These are phyloP conservation scores for Metschnikowia matae DNA, from an alignment of 805 yeast genomes.

Conservation along the genomic window DNA sequence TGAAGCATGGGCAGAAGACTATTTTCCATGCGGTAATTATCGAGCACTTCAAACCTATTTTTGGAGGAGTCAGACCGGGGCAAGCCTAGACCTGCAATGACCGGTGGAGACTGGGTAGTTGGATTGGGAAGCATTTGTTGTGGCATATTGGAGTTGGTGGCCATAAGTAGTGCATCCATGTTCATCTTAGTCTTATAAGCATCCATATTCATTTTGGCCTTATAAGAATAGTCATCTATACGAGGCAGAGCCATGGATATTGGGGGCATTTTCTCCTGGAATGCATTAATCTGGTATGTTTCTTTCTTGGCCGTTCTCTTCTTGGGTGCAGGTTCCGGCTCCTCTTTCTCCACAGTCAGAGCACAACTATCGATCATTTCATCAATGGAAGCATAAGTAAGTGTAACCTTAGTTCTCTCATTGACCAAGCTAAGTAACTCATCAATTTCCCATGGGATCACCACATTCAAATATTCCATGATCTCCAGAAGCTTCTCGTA, in stretches of 20 bases:
- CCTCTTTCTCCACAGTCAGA: constrained; percentile 33
- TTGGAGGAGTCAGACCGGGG: background rate
- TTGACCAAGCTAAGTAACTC: constrained; percentile 49
- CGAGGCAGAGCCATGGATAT: constrained; percentile 7
- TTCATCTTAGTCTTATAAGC: background rate
- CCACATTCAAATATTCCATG: constrained; percentile 47
- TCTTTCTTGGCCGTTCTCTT: background rate
- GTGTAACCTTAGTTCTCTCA: constrained; percentile 38
- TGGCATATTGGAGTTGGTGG: constrained; percentile 1
- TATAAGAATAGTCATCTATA: background rate
- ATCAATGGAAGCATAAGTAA: constrained; percentile 52
- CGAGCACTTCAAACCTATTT: background rate
- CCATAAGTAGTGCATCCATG: constrained; percentile 1
- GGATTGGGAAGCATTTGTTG: background rate
- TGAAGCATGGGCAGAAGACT: background rate
- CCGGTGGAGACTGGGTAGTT: background rate
- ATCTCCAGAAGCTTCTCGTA: constrained; percentile 42
- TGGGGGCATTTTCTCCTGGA: constrained; percentile 13
- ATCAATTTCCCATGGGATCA: constrained; percentile 55
- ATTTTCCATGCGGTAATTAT: background rate
- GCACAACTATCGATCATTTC: constrained; percentile 61
- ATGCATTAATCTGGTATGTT: constrained; percentile 1
- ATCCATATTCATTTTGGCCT: background rate
- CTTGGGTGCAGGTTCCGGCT: background rate
- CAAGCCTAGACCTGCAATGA: background rate